Evolutionary conservation across 148 eudicot genomes (phyloP), one percentile per base, ranked within the genome.

Genomic region (Polygonum aviculare): DNA sequence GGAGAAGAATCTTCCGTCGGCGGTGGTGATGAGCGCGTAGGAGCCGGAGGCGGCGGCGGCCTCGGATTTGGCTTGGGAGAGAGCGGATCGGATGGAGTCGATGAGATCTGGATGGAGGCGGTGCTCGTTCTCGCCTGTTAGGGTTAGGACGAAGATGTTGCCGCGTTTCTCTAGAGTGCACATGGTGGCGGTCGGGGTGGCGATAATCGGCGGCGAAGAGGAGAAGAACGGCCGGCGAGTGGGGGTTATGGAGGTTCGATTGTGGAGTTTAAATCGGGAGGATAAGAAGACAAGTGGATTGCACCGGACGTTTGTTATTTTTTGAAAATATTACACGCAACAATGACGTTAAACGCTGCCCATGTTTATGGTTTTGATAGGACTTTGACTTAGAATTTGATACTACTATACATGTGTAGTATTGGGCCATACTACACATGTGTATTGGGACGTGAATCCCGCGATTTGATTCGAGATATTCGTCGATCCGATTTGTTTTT

Each of bases 111-210:
- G 87, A 49, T 78, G 80, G 18, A 85, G 79, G 19, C 87, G 80
- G 82, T 85, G 87, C 16, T 85, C 87, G 39, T 65, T 77, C 18
- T 48, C 50, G 55, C 85, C 85, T 70, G 83, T 85, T n/a, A 85
- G 79, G 78, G 83, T 82, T 19, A 85, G 72, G 80, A 85, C 73
- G 82, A 82, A 82, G 60, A 85, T 15, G 75, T 80, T 78, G 69
- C 85, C 85, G 62, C 83, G 78, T 22, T 78, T 85, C 67, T 82
- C 82, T 0, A 80, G 55, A 35, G 80, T 76, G 73, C 85, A 85
- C 87, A 85, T 82, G 14, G 52, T 69, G 71, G 15, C 35, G 9
- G 21, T 31, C 4, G 69, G 4, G 69, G 69, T 22, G 36, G 36
- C 1, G 62, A 10, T 21, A 16, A 60, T 59, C 11, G 65, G 11